phyloP scores from a whole-genome alignment of 352 stramenopile genomes.

The Pythium vanterpoolii region DNA sequence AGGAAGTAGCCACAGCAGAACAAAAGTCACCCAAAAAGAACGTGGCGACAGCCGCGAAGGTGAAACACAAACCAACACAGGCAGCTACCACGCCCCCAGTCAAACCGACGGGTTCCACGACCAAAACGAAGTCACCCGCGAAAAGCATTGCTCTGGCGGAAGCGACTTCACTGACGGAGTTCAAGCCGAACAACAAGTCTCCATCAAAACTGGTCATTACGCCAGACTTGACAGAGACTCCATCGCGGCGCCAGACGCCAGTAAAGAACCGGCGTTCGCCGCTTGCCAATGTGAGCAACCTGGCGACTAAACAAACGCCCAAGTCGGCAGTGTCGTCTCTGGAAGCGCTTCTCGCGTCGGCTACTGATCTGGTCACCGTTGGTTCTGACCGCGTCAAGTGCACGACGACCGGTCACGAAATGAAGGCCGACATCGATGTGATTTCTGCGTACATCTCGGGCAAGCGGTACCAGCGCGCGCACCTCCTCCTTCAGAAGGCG shows the following conservation, averaged over 20 bases:
- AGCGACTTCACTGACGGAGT: neutral
- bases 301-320: neutral
- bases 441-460: constrained; percentile 50
- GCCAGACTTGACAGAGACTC: neutral
- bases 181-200: neutral
- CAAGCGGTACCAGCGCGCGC: constrained; percentile 56
- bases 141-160: neutral
- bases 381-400: constrained; percentile 52
- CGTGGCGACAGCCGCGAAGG: neutral
- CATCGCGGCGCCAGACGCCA: neutral
- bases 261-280: constrained; percentile 8
- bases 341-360: constrained; percentile 38
- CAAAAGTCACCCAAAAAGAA: neutral
- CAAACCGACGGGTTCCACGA: neutral
- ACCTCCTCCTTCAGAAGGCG: constrained; percentile 29
- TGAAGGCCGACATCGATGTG: constrained; percentile 51
- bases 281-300: constrained; percentile 15
- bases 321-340: constrained; percentile 15
- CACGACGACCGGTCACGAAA: constrained; percentile 60
- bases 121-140: neutral
- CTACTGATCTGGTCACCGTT: constrained; percentile 40
- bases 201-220: neutral
- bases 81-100: neutral
- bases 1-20: neutral
- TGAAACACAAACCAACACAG: neutral